These are phyloP conservation scores for Backusella morwellensis DNA, from an alignment of 192 early-diverging fungal genomes.

Conservation along the genomic window DNA sequence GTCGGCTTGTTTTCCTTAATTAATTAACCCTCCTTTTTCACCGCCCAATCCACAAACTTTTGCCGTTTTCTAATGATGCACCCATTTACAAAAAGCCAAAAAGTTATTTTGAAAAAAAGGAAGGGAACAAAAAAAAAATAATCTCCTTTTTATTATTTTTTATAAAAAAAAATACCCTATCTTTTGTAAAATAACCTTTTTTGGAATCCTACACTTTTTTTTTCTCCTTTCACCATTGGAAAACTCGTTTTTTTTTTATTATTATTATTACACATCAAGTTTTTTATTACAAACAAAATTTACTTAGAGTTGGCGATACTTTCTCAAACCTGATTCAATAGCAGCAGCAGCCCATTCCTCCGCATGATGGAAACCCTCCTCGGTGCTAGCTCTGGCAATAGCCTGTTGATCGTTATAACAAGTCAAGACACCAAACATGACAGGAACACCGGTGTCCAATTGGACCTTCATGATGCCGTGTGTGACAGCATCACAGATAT, in stretches of 20 bases:
- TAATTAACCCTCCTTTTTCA: not conserved
- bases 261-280: not conserved
- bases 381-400: slow-evolving; percentile 66
- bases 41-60: not conserved
- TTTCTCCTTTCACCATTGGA: not conserved
- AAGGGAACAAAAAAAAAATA: not conserved
- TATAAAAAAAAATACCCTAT: not conserved
- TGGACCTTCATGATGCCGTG: slow-evolving; percentile 97
- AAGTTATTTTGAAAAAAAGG: not conserved
- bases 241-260: not conserved
- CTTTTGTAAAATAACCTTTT: not conserved
- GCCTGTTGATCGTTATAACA: slow-evolving; percentile 96
- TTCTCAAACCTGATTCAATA: slow-evolving; percentile 89
- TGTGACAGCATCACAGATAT: slow-evolving; percentile 92
- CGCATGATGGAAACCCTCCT: slow-evolving; percentile 93
- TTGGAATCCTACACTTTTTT: not conserved
- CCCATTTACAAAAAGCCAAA: not conserved
- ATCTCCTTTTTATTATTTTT: not conserved
- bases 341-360: slow-evolving; percentile 93
- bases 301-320: slow-evolving; percentile 46
- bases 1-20: not conserved
- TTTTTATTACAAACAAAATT: not conserved
- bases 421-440: slow-evolving; percentile 96
- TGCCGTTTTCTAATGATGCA: not conserved
- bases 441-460: slow-evolving; percentile 81